A percentile compares a stretch with the other conserved stretches of the same genome.
phyloP scores from a whole-genome alignment of 2,329 filamentous ascomycete species.

The Onygenales sp. region DNA sequence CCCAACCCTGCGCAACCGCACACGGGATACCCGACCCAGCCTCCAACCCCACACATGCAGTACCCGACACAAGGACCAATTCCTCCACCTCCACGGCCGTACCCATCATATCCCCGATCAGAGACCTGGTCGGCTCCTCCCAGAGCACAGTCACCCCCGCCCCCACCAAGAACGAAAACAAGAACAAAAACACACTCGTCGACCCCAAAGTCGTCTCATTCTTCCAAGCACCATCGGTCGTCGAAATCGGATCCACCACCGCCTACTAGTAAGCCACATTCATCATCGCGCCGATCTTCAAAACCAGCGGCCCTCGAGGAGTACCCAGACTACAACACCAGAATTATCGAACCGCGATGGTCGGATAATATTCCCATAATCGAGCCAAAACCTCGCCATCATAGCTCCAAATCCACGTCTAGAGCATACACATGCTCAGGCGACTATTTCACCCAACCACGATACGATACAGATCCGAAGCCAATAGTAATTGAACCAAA shows the following conservation, averaged over 20 bases:
- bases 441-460: too few relatives aligned
- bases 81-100: neutral
- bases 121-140: neutral
- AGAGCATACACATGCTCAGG: too few relatives aligned
- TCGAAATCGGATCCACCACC: neutral
- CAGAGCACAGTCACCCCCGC: neutral
- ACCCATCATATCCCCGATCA: neutral
- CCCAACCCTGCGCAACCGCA: too few relatives aligned
- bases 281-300: neutral
- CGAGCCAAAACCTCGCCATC: too few relatives aligned
- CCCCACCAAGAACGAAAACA: too few relatives aligned
- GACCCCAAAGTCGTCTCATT: neutral
- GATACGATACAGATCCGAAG: too few relatives aligned
- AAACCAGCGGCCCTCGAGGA: neutral
- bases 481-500: too few relatives aligned
- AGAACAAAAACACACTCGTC: neutral
- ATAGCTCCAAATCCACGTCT: too few relatives aligned
- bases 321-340: neutral
- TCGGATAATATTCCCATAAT: neutral
- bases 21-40: too few relatives aligned
- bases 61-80: neutral
- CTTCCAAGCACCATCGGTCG: neutral
- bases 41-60: neutral
- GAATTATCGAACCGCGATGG: neutral
- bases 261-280: neutral